Evolutionary conservation across 2,329 filamentous ascomycete genomes (phyloP), one percentile per base, ranked within the genome.

Genomic region (Orbilia quercus): DNA sequence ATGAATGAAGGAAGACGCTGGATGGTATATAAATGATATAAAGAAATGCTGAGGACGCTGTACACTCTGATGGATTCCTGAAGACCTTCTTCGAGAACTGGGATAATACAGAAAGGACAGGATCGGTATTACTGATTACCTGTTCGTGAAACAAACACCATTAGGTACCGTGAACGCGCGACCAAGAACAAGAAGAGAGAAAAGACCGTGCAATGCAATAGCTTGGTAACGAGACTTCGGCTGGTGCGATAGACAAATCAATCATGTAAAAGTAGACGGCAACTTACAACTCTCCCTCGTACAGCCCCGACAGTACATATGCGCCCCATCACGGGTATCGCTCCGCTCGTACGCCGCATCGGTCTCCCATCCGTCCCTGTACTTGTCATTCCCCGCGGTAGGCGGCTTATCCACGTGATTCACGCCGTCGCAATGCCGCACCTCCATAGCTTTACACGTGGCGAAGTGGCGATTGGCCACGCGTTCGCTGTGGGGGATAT

Each of bases 401-500:
- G 67, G 67, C 45, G 67, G 67, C 12, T 65, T 72, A 31, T 72
- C 59, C n/a, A 20, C 67, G 36, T 51, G 48, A 4, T 22, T 38
- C 14, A 60, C 67, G n/a, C 67, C 60, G 34, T 64, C 59, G 20
- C 67, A 65, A 16, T 72, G 67, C 20, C 67, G 67, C 28, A 72
- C 67, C 40, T 72, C 67, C 67, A 65, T 60, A 14, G 67, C 67
- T 11, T 42, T 65, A 47, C 67, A 72, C 11, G 59, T 72, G 53
- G 53, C 60, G 45, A 72, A 72, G 51, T 72, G 67, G 12, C 67
- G 51, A 28, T 55, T 72, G 12, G 67, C 60, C 20, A 72, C 67
- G 16, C 67, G 59, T 28, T 72, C 67, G 54, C 67, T 72, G 45
- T 72, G 67, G 7, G 67, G 67, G 23, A 72, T 72, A 16, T 72